Evolutionary conservation across 2,329 filamentous ascomycete species (phyloP).

Genomic region (Periconia digitata): DNA sequence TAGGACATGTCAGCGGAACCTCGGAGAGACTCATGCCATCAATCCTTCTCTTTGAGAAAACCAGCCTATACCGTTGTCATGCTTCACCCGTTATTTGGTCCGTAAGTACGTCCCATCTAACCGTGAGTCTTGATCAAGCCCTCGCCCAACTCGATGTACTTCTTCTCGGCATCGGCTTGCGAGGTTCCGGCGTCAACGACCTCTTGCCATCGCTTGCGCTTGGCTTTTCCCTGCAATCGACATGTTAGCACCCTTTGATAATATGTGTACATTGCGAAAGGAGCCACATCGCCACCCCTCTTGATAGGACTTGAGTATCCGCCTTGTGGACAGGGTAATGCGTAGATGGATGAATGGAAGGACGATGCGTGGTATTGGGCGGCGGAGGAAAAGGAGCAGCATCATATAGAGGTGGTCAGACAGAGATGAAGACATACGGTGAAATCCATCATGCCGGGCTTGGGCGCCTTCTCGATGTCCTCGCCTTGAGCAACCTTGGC

Average conservation of each 20-base stretch:
- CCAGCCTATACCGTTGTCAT: too few species aligned
- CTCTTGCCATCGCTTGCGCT: constrained; percentile 76
- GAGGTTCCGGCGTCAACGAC: constrained; percentile 64
- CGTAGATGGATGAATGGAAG: background rate
- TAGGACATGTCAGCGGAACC: too few species aligned
- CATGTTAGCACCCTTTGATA: too few species aligned
- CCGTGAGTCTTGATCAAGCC: constrained; percentile 70
- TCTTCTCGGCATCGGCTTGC: constrained; percentile 68
- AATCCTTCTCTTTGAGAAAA: background rate
- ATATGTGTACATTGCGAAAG: background rate
- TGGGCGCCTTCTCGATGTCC: constrained; percentile 45
- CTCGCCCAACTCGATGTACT: constrained; percentile 75
- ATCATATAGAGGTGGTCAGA: background rate
- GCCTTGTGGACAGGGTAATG: background rate
- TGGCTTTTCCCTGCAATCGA: constrained; percentile 81
- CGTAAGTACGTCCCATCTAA: constrained; percentile 29
- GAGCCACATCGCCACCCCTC: constrained; percentile 3
- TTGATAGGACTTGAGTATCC: background rate
- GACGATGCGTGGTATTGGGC: background rate
- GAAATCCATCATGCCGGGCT: constrained; percentile 70
- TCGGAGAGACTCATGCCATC: too few species aligned
- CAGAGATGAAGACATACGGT: constrained; percentile 52
- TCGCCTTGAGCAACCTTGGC: constrained; percentile 46
- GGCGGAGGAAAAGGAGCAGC: background rate
- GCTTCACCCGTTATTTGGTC: background rate